Conservation (phyloP, 2,329 filamentous ascomycete genomes). For the Calonectria naviculata region DNA sequence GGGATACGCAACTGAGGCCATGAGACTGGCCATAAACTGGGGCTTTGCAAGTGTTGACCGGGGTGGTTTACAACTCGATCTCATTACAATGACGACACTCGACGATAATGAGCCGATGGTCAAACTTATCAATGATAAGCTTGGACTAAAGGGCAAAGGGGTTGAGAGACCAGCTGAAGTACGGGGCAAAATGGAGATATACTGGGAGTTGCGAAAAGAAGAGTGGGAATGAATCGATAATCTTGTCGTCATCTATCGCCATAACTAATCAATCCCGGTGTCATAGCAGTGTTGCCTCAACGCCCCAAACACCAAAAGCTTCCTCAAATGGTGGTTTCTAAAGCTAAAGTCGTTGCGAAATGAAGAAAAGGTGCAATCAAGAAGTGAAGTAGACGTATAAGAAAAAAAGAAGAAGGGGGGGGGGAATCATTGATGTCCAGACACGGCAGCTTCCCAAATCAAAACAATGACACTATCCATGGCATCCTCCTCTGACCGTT, state of each 20-base stretch:
- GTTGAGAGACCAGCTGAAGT: background rate
- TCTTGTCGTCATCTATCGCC: conserved; percentile 17
- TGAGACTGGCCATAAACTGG: conserved; percentile 16
- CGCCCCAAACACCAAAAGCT: conserved; percentile 14
- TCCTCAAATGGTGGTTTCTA: background rate
- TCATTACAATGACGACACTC: conserved; percentile 12
- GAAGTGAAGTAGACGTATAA: background rate
- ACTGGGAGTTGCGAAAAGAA: conserved; percentile 17
- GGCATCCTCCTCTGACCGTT: conserved; percentile 29
- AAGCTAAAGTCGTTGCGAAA: background rate
- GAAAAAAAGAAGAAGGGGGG: background rate
- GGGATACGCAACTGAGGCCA: conserved; percentile 15
- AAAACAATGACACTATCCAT: conserved; percentile 41
- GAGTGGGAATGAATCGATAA: conserved; percentile 17
- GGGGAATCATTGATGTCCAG: conserved; percentile 8
- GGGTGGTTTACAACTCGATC: conserved; percentile 12
- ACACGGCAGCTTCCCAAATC: conserved; percentile 38
- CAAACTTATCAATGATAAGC: conserved; percentile 6
- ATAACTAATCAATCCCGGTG: conserved; percentile 11
- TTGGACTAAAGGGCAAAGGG: background rate
- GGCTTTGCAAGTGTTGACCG: conserved; percentile 3
- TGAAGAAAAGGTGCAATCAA: background rate
- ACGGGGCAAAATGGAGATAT: conserved; percentile 9
- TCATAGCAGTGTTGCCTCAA: conserved; percentile 7
- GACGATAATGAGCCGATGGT: conserved; percentile 9